A percentile compares a stretch with the other conserved stretches of the same genome.
These are phyloP conservation scores for Talaromyces sp. DNA, from an alignment of 2,329 filamentous ascomycete genomes.

Conservation along the genomic window DNA sequence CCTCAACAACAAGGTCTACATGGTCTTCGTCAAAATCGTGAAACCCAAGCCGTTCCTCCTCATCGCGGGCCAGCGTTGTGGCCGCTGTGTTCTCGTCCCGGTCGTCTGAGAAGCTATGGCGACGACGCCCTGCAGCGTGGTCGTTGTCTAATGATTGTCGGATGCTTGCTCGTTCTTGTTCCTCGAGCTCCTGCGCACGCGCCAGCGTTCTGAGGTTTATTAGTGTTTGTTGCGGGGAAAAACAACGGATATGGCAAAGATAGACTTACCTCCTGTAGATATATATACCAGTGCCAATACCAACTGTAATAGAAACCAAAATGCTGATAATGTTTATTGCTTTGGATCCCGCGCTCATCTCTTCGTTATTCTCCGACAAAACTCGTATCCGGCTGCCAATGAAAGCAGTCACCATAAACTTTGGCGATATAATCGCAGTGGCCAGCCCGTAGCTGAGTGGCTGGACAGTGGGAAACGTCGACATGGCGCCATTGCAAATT, in stretches of 20 bases:
- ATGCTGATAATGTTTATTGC: slow-evolving; percentile 82
- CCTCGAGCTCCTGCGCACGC: slow-evolving; percentile 46
- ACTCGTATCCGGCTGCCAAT: slow-evolving; percentile 78
- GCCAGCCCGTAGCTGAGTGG: slow-evolving; percentile 73
- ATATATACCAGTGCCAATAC: slow-evolving; percentile 71
- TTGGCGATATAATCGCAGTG: slow-evolving; percentile 77
- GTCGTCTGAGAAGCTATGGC: slow-evolving; percentile 34
- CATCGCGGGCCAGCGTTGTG: slow-evolving; percentile 36
- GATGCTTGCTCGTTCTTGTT: slow-evolving; percentile 40
- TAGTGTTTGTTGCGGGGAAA: not conserved
- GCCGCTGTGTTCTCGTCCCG: slow-evolving; percentile 37
- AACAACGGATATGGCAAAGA: not conserved
- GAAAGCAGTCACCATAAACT: slow-evolving; percentile 87
- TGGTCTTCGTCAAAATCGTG: slow-evolving; percentile 35
- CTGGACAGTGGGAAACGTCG: slow-evolving; percentile 84
- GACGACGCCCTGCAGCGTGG: slow-evolving; percentile 30
- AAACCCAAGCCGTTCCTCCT: slow-evolving; percentile 39
- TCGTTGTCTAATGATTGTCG: slow-evolving; percentile 31
- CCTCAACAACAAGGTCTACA: slow-evolving; percentile 41
- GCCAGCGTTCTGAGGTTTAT: slow-evolving; percentile 38
- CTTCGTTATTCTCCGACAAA: slow-evolving; percentile 75
- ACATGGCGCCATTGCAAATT: slow-evolving; percentile 87
- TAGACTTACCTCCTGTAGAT: slow-evolving; percentile 65
- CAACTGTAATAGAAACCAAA: slow-evolving; percentile 64
- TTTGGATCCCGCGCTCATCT: slow-evolving; percentile 76